These are phyloP conservation scores for Hibiscus mutabilis DNA, from an alignment of 345 rosid genomes.

Conservation along the genomic window DNA sequence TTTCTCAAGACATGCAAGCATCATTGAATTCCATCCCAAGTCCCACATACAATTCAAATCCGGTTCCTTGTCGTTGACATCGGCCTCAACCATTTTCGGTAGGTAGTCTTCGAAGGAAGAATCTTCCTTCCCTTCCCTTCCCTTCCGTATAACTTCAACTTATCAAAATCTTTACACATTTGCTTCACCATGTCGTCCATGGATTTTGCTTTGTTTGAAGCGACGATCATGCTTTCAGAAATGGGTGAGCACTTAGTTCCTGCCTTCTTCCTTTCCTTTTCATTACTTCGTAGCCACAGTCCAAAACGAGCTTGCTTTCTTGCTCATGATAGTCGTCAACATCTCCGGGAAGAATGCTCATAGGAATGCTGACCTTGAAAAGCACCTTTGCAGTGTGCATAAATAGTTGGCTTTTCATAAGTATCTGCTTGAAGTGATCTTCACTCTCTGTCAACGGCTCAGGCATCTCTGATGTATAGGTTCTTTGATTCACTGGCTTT, in stretches of 20 bases:
- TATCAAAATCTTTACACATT: constrained; percentile 46
- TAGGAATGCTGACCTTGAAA: constrained; percentile 65
- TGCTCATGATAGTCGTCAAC: constrained; percentile 27
- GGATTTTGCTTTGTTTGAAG: constrained; percentile 29
- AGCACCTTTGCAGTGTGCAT: constrained; percentile 71
- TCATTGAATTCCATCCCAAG: constrained; percentile 45
- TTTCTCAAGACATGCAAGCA: constrained; percentile 44
- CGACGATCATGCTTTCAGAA: constrained; percentile 26
- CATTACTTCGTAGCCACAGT: constrained; percentile 78
- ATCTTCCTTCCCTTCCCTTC: constrained; percentile 26
- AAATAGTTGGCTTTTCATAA: constrained; percentile 55
- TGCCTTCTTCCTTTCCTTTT: constrained; percentile 68
- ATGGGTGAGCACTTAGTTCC: constrained; percentile 67
- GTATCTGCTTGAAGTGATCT: constrained; percentile 51
- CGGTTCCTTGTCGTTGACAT: constrained; percentile 43
- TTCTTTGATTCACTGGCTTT: constrained; percentile 17
- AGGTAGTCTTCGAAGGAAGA: constrained; percentile 47
- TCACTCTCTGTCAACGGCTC: constrained; percentile 55
- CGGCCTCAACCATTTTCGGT: constrained; percentile 57
- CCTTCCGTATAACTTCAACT: constrained; percentile 46
- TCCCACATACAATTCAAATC: constrained; percentile 90
- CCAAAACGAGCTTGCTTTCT: constrained; percentile 51
- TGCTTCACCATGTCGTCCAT: constrained; percentile 61
- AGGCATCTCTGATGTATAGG: constrained; percentile 15
- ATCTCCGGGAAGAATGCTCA: constrained; percentile 20